Conservation (phyloP, 306 rosid genomes). For the Nissolia schottii region DNA sequence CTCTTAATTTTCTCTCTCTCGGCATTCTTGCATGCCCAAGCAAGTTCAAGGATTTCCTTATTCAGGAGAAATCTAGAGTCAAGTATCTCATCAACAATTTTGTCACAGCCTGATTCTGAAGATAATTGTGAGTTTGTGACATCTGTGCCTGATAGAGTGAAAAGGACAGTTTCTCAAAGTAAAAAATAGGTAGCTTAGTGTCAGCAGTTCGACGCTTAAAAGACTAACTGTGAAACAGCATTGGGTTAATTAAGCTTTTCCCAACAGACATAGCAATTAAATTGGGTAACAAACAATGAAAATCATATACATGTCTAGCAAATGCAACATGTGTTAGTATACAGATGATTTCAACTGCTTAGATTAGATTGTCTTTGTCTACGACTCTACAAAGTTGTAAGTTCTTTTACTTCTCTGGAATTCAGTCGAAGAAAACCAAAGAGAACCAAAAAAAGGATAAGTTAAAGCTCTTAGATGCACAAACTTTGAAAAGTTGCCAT, state of each 20-base stretch:
- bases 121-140: background rate
- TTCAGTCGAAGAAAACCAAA: background rate
- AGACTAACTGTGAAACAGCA: background rate
- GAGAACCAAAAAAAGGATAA: background rate
- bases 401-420: conserved; percentile 1
- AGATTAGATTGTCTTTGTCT: conserved; percentile 2
- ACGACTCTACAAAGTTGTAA: background rate
- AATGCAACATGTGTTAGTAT: background rate
- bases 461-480: background rate
- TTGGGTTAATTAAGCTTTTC: conserved; percentile 1
- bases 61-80: conserved; percentile 2
- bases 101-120: background rate
- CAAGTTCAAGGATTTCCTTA: conserved; percentile 5
- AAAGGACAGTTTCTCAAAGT: background rate
- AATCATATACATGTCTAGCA: conserved; percentile 7
- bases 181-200: background rate
- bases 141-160: background rate
- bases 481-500: background rate
- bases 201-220: conserved; percentile 4
- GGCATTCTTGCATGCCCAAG: background rate
- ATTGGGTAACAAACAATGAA: background rate
- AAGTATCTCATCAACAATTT: conserved; percentile 7
- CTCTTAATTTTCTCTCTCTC: background rate
- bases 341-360: conserved; percentile 5
- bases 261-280: background rate